Percentiles rank a stretch among this genome's conserved stretches.
Evolutionary conservation across 805 yeast genomes (phyloP).

Genomic region (Saccharomycopsis sp.): DNA sequence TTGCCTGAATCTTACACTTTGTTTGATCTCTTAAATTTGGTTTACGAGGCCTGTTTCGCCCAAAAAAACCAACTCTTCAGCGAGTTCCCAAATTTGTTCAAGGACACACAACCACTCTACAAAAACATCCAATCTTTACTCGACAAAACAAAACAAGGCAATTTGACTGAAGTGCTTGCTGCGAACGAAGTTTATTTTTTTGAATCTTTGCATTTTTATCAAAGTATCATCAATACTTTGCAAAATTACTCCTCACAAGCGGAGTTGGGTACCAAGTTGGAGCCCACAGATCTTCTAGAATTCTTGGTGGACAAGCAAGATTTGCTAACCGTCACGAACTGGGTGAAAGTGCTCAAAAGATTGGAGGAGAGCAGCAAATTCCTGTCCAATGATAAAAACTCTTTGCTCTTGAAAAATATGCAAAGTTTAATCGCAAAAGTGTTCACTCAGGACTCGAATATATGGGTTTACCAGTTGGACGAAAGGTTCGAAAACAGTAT

Average conservation of each 20-base stretch:
- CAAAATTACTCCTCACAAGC: slow-evolving; percentile 10
- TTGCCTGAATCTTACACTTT: slow-evolving; percentile 2
- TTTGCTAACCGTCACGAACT: slow-evolving; percentile 10
- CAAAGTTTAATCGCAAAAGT: not conserved
- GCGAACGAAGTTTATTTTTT: slow-evolving; percentile 5
- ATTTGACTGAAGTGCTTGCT: no score
- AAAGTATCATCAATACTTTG: slow-evolving; percentile 6
- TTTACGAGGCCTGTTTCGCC: slow-evolving; percentile 2
- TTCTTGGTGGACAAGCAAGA: slow-evolving; percentile 12
- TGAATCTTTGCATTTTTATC: slow-evolving; percentile 7
- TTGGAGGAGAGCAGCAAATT: slow-evolving; percentile 4
- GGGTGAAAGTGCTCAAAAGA: slow-evolving; percentile 8
- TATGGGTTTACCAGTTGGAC: not conserved
- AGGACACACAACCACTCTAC: slow-evolving; percentile 2
- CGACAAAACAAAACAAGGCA: no score
- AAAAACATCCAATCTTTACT: no score
- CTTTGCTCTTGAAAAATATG: not conserved
- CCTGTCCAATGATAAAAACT: not conserved
- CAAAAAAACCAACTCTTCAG: not conserved
- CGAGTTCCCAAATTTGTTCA: slow-evolving; percentile 10
- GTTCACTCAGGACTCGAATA: not conserved
- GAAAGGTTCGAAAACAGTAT: slow-evolving; percentile 1
- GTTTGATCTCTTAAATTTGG: slow-evolving; percentile 12
- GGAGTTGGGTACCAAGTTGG: slow-evolving; percentile 2
- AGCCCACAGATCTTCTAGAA: slow-evolving; percentile 8